Evolutionary conservation across 75 land plant species (phyloP), one percentile per base, ranked within the genome.

Genomic region (Ceratopteris richardii): DNA sequence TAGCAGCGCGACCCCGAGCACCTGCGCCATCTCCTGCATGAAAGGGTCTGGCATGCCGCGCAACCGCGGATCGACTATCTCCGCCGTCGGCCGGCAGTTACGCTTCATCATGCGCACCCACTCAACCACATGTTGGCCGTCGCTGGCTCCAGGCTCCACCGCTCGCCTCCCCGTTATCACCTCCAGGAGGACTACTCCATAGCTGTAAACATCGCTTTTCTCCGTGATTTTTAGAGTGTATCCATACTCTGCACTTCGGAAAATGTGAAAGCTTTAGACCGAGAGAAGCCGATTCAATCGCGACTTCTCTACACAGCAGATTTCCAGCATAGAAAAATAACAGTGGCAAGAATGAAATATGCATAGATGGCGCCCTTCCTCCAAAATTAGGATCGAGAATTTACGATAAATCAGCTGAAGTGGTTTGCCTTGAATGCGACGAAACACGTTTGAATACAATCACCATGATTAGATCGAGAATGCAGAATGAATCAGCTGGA

Each of bases 151-250:
- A 1, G 78, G 80, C 36, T 82, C 86, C 24, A 82, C 78, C 11
- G 91, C 79, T 36, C 77, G 78, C 57, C 84, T 77, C 33, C 91
- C 86, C 1, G 91, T 87, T 44, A 87, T 30, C 11, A 87, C 79
- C 73, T 87, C 91, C 29, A 87, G 68, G 54, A 82, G 70, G 33
- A 87, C 91, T 26, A 87, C 87, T 1, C 91, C 91, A 48, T 72
- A 87, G 81, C 91, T 87, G 62, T 82, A 87, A 2, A 87, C 92
- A 24, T 87, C 92, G 60, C 87, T 87, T 70, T 87, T 87, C 71
- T 87, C 92, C 25, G 92, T 83, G 22, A 87, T 87, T 68, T 83
- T 83, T 76, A 78, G 71, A 70, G 72, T 78, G 69, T 78, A 78
- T n/a, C 92, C 87, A 53, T 83, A 87, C 52, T 87, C 92, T 87